Evolutionary conservation across 2,329 filamentous ascomycete species (phyloP).

Genomic region (Phaeosphaeria sp.): DNA sequence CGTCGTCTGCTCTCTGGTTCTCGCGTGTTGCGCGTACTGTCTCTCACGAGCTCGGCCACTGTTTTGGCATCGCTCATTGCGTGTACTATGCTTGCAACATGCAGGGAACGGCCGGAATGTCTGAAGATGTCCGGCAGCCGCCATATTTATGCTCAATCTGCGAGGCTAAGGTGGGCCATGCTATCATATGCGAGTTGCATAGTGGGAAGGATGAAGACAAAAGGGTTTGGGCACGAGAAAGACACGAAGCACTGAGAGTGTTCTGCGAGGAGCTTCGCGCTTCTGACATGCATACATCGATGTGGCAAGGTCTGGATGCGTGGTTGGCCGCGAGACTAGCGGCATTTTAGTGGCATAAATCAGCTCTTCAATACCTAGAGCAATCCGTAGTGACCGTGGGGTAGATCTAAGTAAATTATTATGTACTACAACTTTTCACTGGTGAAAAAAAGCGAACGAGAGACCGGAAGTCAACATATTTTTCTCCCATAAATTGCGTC

Average conservation of each 20-base stretch:
- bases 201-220: slow-evolving; percentile 28
- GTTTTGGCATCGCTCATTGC: slow-evolving; percentile 70
- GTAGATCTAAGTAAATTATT: no score
- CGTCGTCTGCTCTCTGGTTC: slow-evolving; percentile 61
- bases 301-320: slow-evolving; percentile 25
- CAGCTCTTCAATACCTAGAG: no score
- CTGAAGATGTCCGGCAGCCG: slow-evolving; percentile 67
- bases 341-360: no score
- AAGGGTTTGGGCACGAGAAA: slow-evolving; percentile 35
- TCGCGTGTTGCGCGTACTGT: slow-evolving; percentile 60
- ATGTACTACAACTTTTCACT: no score
- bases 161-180: slow-evolving; percentile 57
- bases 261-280: slow-evolving; percentile 54
- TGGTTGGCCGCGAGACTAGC: slow-evolving; percentile 14
- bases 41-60: slow-evolving; percentile 71
- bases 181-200: slow-evolving; percentile 25
- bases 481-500: no score
- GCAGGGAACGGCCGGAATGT: slow-evolving; percentile 64
- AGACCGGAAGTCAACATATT: no score
- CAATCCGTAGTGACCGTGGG: no score
- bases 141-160: slow-evolving; percentile 69
- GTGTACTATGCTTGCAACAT: slow-evolving; percentile 69
- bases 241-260: slow-evolving; percentile 48
- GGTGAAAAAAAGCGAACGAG: no score
- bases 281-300: slow-evolving; percentile 31